Conservation (phyloP, 805 yeast genomes). For the Candida caryicola region DNA sequence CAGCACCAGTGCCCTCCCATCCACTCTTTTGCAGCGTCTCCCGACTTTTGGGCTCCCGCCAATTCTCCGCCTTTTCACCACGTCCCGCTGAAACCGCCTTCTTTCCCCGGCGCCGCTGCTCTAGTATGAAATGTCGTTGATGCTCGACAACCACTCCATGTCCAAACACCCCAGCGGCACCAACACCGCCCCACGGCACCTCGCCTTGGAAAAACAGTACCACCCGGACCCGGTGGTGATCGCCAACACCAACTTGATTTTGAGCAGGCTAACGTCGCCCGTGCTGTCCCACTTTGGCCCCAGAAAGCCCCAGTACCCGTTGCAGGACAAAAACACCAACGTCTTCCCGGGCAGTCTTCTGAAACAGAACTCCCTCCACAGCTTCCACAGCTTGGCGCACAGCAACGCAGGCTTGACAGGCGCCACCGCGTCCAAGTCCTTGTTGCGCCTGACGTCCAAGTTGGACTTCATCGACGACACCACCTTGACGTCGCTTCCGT, state of each 20-base stretch:
- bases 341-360: not conserved
- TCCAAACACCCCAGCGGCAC: not conserved
- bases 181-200: not conserved
- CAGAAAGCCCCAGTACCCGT: not conserved
- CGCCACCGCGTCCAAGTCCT: slow-evolving; percentile 1
- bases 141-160: not conserved
- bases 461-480: slow-evolving; percentile 49
- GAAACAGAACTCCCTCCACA: slow-evolving; percentile 4
- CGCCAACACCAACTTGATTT: slow-evolving; percentile 13
- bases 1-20: no score
- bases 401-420: slow-evolving; percentile 1
- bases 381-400: not conserved
- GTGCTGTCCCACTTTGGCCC: not conserved
- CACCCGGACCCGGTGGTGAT: slow-evolving; percentile 10
- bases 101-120: no score
- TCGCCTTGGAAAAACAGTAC: not conserved
- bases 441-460: slow-evolving; percentile 37
- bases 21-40: no score
- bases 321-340: not conserved
- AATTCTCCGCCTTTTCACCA: no score
- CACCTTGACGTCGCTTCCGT: slow-evolving; percentile 49
- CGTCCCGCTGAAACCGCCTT: no score
- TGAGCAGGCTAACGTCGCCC: slow-evolving; percentile 9
- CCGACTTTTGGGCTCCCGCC: no score
- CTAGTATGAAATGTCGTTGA: not conserved